phyloP scores from a whole-genome alignment of 2,329 filamentous ascomycete genomes.

The Stachybotrys echinatus region DNA sequence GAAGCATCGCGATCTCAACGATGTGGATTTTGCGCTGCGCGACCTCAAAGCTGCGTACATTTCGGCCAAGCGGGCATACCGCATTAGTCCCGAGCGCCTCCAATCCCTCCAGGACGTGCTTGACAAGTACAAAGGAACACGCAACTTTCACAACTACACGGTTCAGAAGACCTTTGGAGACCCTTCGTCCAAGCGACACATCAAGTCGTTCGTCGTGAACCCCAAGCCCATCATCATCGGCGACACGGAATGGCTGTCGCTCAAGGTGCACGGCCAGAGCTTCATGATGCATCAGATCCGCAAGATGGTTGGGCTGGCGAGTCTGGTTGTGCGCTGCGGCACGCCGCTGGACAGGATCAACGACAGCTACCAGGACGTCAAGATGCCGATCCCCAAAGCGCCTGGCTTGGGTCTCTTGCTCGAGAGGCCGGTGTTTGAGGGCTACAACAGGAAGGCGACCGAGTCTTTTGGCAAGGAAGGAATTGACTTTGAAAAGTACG shows the following conservation, averaged over 20 bases:
- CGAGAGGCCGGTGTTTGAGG: conserved; percentile 86
- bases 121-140: conserved; percentile 72
- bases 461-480: conserved; percentile 58
- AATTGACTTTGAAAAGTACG: conserved; percentile 74
- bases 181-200: conserved; percentile 80
- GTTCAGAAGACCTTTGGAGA: conserved; percentile 80
- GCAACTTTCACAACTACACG: conserved; percentile 97
- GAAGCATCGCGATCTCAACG: conserved; percentile 35
- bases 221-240: conserved; percentile 74
- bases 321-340: conserved; percentile 78
- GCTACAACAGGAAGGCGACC: conserved; percentile 72
- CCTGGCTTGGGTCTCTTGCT: conserved; percentile 83
- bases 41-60: conserved; percentile 79
- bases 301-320: conserved; percentile 95
- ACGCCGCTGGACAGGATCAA: conserved; percentile 65
- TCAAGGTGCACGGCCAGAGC: conserved; percentile 94
- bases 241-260: conserved; percentile 89
- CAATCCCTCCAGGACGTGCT: conserved; percentile 71
- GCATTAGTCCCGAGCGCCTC: conserved; percentile 67
- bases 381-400: conserved; percentile 88
- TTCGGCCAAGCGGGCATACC: conserved; percentile 77
- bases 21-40: conserved; percentile 62
- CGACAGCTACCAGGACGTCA: conserved; percentile 66
- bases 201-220: conserved; percentile 85
- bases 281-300: conserved; percentile 99